A percentile compares a stretch with the other conserved stretches of the same genome.
These are phyloP conservation scores for Cystobasidium tubakii DNA, from an alignment of 768 basidiomycete species.

Conservation along the genomic window DNA sequence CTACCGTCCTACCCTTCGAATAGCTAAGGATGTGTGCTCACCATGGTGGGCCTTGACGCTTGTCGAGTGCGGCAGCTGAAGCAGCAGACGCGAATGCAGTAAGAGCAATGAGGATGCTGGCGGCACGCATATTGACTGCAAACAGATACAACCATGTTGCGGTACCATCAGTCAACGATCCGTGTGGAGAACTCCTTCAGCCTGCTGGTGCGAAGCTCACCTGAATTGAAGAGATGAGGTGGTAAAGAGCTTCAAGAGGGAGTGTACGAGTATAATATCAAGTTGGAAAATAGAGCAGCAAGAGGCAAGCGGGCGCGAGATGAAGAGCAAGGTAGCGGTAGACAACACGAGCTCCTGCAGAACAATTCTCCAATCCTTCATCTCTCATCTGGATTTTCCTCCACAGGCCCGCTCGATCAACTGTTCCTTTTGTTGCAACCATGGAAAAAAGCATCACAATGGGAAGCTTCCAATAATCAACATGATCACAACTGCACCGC, in stretches of 20 bases:
- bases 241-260: not conserved
- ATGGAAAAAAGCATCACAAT: not conserved
- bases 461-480: not conserved
- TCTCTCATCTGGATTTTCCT: not conserved
- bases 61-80: not conserved
- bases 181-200: not conserved
- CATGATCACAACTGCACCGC: not conserved
- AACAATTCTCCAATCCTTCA: not conserved
- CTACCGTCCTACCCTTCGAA: no score
- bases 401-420: not conserved
- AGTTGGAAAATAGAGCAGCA: not conserved
- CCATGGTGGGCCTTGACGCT: constrained; percentile 16
- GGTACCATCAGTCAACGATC: no score
- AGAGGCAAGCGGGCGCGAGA: not conserved
- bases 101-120: not conserved
- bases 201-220: not conserved
- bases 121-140: constrained; percentile 4
- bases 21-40: no score
- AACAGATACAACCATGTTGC: not conserved
- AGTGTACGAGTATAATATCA: not conserved
- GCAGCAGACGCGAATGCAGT: constrained; percentile 5
- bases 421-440: not conserved
- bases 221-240: not conserved
- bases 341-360: not conserved
- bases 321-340: not conserved